Evolutionary conservation across 106 monocot genomes (phyloP), one percentile per base, ranked within the genome.

Genomic region (Dioscorea zingiberensis): DNA sequence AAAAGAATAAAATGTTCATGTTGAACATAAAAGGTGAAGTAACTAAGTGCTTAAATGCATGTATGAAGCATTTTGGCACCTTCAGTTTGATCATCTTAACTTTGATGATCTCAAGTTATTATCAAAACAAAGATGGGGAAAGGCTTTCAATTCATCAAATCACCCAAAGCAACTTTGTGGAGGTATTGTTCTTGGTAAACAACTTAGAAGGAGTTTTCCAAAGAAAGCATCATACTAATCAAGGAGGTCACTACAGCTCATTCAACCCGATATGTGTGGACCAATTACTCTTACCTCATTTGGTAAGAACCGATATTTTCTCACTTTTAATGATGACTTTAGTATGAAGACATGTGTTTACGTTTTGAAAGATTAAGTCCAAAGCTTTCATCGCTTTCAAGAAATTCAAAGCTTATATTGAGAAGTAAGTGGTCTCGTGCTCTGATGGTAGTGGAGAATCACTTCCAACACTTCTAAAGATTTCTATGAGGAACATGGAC

Each of bases 281-380:
- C n/a, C n/a, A n/a, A n/a, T n/a, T n/a, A n/a, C n/a, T n/a, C n/a
- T n/a, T n/a, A n/a, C n/a, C n/a, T n/a, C n/a, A n/a, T n/a, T n/a
- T n/a, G n/a, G n/a, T n/a, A n/a, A n/a, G n/a, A n/a, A n/a, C n/a
- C n/a, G n/a, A n/a, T n/a, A n/a, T n/a, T n/a, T n/a, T n/a, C n/a
- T n/a, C n/a, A n/a, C n/a, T n/a, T n/a, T 61, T 61, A 61, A 30
- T 61, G 32, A 61, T 61, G 61, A 61, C n/a, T 30, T 61, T 28
- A 30, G 28, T 61, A 30, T 5, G 38, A 61, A 61, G 25, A 30
- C 61, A 12, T 30, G 61, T 15, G 32, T 61, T 61, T 61, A 61
- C n/a, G 28, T 61, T 13, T 30, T 61, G 16, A 28, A 3, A 25
- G 24, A 61, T n/a, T 3, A 61, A 61, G 38, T 30, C 28, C 3